Conservation (phyloP, 2,329 filamentous ascomycete genomes). For the Didymella glomerata region DNA sequence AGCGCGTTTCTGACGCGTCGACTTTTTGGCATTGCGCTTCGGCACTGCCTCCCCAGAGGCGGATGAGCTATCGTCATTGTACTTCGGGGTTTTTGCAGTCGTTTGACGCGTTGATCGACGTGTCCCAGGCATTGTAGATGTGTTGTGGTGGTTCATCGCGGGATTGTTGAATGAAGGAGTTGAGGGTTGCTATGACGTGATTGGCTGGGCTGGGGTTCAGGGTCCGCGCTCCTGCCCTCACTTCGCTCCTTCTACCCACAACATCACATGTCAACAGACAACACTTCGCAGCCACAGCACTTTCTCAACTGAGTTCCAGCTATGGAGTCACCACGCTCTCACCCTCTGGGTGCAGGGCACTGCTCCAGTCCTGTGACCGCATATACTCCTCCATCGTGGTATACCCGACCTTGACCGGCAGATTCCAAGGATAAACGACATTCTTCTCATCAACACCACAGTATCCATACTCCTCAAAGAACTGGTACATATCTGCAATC, state of each 20-base stretch:
- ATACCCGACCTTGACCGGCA: constrained; percentile 28
- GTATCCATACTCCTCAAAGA: constrained; percentile 50
- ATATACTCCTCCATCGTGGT: constrained; percentile 42
- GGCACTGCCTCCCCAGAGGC: constrained; percentile 25
- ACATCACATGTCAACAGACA: background rate
- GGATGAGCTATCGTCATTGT: constrained; percentile 32
- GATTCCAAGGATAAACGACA: constrained; percentile 42
- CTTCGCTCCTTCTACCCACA: background rate
- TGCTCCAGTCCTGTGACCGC: constrained; percentile 34
- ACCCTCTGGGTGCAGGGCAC: background rate
- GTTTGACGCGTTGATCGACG: constrained; percentile 44
- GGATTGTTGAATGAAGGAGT: background rate
- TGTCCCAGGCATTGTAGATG: constrained; percentile 37
- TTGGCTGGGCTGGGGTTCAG: constrained; percentile 1
- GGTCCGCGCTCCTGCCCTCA: background rate
- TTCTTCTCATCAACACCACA: constrained; percentile 44
- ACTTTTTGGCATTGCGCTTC: constrained; percentile 35
- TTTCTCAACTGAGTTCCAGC: background rate
- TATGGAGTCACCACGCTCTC: background rate
- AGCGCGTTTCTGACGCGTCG: constrained; percentile 42
- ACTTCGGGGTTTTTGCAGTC: constrained; percentile 26
- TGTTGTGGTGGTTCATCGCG: background rate
- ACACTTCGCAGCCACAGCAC: background rate
- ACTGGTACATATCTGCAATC: constrained; percentile 46
- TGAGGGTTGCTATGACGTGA: constrained; percentile 2